These are phyloP conservation scores for Chalciporus piperatus DNA, from an alignment of 768 basidiomycete species.

Conservation along the genomic window DNA sequence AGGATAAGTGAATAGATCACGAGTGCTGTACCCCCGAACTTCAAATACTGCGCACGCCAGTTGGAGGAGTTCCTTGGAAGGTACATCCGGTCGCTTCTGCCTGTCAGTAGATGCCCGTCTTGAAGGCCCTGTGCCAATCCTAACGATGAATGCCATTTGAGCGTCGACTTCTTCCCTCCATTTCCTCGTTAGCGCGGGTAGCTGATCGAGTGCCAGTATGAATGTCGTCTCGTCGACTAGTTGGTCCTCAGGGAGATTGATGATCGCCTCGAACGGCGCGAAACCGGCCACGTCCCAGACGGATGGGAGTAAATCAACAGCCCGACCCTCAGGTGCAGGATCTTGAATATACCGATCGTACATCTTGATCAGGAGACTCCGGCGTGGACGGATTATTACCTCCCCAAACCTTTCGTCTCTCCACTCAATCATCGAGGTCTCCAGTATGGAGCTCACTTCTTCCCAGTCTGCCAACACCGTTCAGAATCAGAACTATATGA, in stretches of 20 bases:
- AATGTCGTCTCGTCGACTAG: background rate
- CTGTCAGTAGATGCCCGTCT: too few species aligned
- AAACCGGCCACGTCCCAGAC: background rate
- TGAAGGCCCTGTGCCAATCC: too few species aligned
- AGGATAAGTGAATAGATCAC: too few species aligned
- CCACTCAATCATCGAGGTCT: background rate
- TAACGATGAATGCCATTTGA: too few species aligned
- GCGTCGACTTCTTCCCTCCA: background rate
- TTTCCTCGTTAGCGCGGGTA: background rate
- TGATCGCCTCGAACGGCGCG: background rate
- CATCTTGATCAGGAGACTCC: background rate
- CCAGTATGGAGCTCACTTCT: background rate
- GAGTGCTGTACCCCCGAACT: too few species aligned
- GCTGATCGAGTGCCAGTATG: background rate
- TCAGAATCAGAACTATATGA: background rate
- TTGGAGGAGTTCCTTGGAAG: too few species aligned
- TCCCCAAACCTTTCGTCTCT: background rate
- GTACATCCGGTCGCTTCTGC: too few species aligned
- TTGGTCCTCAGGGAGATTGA: background rate
- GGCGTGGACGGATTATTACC: background rate
- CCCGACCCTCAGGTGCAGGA: background rate
- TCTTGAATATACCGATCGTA: background rate
- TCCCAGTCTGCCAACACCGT: background rate
- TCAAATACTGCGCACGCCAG: too few species aligned
- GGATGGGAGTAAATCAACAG: background rate